A percentile compares a stretch with the other conserved stretches of the same genome.
Conservation (phyloP, 805 yeast genomes). For the Ogataea pini region DNA sequence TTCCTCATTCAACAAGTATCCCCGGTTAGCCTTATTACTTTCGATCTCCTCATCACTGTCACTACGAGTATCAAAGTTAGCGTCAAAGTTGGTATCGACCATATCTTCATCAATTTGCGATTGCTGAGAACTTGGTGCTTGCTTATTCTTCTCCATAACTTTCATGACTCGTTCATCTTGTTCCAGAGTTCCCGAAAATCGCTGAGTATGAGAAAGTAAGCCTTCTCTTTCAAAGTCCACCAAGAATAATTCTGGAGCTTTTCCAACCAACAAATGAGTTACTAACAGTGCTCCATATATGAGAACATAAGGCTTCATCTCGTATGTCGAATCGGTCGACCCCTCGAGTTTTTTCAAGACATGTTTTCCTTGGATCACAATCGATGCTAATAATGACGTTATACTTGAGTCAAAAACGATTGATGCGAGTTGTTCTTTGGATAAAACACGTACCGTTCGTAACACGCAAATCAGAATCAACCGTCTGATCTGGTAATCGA, state of each 20-base stretch:
- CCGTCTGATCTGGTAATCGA: constrained; percentile 64
- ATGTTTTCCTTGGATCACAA: constrained; percentile 54
- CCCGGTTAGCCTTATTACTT: no score
- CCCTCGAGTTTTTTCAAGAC: constrained; percentile 19
- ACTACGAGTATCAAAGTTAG: background rate
- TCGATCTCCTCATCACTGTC: constrained; percentile 10
- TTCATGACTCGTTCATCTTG: constrained; percentile 15
- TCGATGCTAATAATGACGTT: constrained; percentile 56
- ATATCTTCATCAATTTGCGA: constrained; percentile 3
- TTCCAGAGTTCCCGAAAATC: constrained; percentile 33
- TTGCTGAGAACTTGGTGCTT: background rate
- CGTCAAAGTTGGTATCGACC: constrained; percentile 2
- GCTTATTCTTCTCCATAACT: background rate
- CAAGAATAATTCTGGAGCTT: constrained; percentile 46
- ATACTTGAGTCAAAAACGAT: constrained; percentile 40
- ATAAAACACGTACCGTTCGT: constrained; percentile 49
- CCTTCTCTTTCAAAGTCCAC: constrained; percentile 70
- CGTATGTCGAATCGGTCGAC: constrained; percentile 17
- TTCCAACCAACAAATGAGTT: constrained; percentile 44
- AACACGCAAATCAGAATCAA: constrained; percentile 54
- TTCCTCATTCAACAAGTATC: background rate
- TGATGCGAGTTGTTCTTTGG: constrained; percentile 31
- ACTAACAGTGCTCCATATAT: constrained; percentile 54
- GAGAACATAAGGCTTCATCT: constrained; percentile 40
- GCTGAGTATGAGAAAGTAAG: constrained; percentile 50